Percentiles rank a stretch among this genome's conserved stretches.
phyloP scores from a whole-genome alignment of 2,329 filamentous ascomycete species.

The Corinectria fuckeliana region DNA sequence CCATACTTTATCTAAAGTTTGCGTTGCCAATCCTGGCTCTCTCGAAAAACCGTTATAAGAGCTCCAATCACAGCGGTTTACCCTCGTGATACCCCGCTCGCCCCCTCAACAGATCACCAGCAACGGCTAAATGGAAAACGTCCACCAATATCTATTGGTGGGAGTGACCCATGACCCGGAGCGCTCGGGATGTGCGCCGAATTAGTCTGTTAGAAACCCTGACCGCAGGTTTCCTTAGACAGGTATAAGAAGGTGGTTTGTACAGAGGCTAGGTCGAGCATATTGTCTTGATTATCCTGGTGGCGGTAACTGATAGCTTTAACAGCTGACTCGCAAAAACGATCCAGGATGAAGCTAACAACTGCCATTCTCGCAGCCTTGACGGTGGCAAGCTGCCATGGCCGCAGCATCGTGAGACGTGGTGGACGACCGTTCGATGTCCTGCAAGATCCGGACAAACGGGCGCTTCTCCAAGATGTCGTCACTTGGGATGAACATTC shows the following conservation, averaged over 20 bases:
- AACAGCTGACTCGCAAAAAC: background rate
- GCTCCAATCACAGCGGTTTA: background rate
- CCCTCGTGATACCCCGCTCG: background rate
- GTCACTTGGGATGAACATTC: constrained; percentile 78
- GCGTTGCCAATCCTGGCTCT: background rate
- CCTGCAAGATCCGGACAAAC: constrained; percentile 31
- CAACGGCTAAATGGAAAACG: constrained; percentile 28
- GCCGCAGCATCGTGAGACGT: constrained; percentile 22
- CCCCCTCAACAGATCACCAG: background rate
- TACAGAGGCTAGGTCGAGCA: background rate
- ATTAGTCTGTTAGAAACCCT: background rate
- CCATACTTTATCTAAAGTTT: too few relatives aligned
- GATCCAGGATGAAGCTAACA: constrained; percentile 21
- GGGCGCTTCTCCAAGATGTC: constrained; percentile 42
- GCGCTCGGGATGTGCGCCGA: constrained; percentile 21
- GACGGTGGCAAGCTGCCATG: constrained; percentile 10
- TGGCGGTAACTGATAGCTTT: background rate
- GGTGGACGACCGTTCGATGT: constrained; percentile 29
- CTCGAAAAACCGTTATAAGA: background rate
- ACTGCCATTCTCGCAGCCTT: constrained; percentile 8
- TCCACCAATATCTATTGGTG: constrained; percentile 27
- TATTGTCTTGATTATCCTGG: background rate
- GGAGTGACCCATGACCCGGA: background rate
- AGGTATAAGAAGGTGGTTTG: background rate
- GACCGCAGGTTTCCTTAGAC: background rate